Evolutionary conservation across 2,329 filamentous ascomycete genomes (phyloP).

Genomic region (Nigrospora oryzae): DNA sequence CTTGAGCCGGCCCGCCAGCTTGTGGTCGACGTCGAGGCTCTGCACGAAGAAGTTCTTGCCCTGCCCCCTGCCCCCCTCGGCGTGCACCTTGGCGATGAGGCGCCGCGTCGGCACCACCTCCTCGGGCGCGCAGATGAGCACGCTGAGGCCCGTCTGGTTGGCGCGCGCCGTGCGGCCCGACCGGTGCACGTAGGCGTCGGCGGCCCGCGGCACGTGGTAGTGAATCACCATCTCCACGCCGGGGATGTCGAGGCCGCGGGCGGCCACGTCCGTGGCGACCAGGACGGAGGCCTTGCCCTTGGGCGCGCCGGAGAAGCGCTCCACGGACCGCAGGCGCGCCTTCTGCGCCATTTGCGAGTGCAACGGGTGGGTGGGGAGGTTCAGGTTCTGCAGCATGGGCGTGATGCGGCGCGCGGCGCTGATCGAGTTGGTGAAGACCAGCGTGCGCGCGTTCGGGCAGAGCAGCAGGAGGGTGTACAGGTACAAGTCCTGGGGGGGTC

Average conservation of each 20-base stretch:
- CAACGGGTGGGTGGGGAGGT: slow-evolving; percentile 66
- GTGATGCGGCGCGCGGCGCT: slow-evolving; percentile 80
- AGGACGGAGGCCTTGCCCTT: slow-evolving; percentile 55
- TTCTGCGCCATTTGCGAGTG: slow-evolving; percentile 97
- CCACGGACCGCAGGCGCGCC: slow-evolving; percentile 83
- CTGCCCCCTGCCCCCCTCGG: slow-evolving; percentile 30
- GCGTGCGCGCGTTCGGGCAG: slow-evolving; percentile 69
- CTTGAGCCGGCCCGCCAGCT: slow-evolving; percentile 67
- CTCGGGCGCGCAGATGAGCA: slow-evolving; percentile 84
- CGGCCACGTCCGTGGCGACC: slow-evolving; percentile 88
- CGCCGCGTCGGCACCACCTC: slow-evolving; percentile 80
- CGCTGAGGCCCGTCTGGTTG: slow-evolving; percentile 65
- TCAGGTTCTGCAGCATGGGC: slow-evolving; percentile 75
- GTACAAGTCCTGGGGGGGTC: slow-evolving; percentile 62
- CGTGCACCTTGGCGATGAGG: slow-evolving; percentile 82
- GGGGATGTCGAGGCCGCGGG: slow-evolving; percentile 87
- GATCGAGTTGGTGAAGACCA: slow-evolving; percentile 96
- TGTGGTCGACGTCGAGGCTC: slow-evolving; percentile 75
- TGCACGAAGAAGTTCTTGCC: slow-evolving; percentile 61
- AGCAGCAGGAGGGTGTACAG: slow-evolving; percentile 82
- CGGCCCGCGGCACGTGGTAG: slow-evolving; percentile 87
- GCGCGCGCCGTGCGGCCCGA: slow-evolving; percentile 91
- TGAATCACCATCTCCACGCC: slow-evolving; percentile 85
- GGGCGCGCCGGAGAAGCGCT: slow-evolving; percentile 68
- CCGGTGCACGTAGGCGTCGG: slow-evolving; percentile 90